These are phyloP conservation scores for Geosmithia morbida DNA, from an alignment of 2,329 filamentous ascomycete genomes.

Conservation along the genomic window DNA sequence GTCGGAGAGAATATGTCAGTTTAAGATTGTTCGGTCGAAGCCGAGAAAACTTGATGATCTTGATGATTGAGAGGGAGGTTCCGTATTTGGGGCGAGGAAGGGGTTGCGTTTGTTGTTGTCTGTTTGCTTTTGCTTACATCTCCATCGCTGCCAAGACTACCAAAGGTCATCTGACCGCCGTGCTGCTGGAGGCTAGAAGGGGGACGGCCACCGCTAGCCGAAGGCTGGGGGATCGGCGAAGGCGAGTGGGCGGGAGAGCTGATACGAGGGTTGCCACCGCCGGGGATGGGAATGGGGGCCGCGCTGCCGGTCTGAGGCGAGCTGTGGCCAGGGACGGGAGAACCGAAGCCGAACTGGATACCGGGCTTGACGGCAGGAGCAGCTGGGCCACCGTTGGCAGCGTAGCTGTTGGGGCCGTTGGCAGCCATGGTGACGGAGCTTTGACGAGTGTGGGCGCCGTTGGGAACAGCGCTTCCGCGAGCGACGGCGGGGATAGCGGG, in stretches of 20 bases:
- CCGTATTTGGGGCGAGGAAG: constrained; percentile 9
- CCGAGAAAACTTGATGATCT: no score
- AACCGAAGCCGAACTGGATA: constrained; percentile 76
- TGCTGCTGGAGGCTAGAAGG: constrained; percentile 61
- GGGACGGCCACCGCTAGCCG: constrained; percentile 72
- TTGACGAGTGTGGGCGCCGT: constrained; percentile 72
- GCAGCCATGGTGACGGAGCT: constrained; percentile 85
- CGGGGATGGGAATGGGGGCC: constrained; percentile 48
- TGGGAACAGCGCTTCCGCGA: constrained; percentile 40
- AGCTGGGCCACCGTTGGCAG: constrained; percentile 54
- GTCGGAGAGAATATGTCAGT: background rate
- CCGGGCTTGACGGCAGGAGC: constrained; percentile 42
- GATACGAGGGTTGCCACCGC: constrained; percentile 49
- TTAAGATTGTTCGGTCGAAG: background rate
- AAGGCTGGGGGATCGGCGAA: constrained; percentile 82
- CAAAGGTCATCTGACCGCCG: constrained; percentile 60
- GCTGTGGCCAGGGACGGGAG: constrained; percentile 52
- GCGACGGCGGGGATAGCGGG: constrained; percentile 55
- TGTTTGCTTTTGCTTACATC: constrained; percentile 41
- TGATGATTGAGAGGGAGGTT: no score
- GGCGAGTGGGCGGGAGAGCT: constrained; percentile 80
- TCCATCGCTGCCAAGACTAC: constrained; percentile 68
- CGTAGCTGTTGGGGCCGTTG: constrained; percentile 60
- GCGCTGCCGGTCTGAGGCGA: constrained; percentile 43
- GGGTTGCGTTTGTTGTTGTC: constrained; percentile 28